Evolutionary conservation across 176 grass and related monocot species (phyloP), one percentile per base, ranked within the genome.

Genomic region (Aegilops bicornis): DNA sequence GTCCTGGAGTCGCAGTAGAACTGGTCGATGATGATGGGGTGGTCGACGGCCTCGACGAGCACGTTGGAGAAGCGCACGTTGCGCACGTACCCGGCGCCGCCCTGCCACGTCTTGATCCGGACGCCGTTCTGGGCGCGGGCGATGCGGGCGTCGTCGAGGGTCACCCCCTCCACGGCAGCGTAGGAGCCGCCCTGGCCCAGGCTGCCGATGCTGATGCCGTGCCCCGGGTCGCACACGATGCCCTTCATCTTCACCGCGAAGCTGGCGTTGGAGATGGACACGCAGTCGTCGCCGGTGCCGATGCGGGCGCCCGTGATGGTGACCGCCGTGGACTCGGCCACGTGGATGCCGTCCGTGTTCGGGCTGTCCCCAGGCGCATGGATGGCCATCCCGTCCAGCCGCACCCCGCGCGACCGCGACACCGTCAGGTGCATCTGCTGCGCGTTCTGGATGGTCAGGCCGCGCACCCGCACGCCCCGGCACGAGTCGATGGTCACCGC

Each of bases 51-150:
- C 24, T 90, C 87, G 17, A 98, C 84, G 31, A 16, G 71, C 12
- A 98, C 91, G 62, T 95, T 88, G 69, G 91, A 78, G 70, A 98
- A 98, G 3, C 84, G 80, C 2, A 98, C 87, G 50, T 69, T 42
- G 37, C 89, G 91, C 8, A 98, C 93, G 79, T 89, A 95, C 0
- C 96, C 95, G 8, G 84, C 73, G 20, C 96, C 96, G 60, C 96
- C 93, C 93, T 98, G 96, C 93, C 96, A 98, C 6, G 96, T 98
- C 89, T 98, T 98, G 77, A 98, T 98, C 65, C 96, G 85, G 7
- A 98, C 47, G 10, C 96, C 96, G 89, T 98, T 98, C 83, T 86
- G 85, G 1, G 96, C 89, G 2, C 79, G 78, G 2, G 52, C 42
- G 62, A 98, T 78, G 59, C 81, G 66, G n/a, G 95, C 95, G 14